Evolutionary conservation across 768 basidiomycete species (phyloP).

Genomic region (Hericium erinaceus): DNA sequence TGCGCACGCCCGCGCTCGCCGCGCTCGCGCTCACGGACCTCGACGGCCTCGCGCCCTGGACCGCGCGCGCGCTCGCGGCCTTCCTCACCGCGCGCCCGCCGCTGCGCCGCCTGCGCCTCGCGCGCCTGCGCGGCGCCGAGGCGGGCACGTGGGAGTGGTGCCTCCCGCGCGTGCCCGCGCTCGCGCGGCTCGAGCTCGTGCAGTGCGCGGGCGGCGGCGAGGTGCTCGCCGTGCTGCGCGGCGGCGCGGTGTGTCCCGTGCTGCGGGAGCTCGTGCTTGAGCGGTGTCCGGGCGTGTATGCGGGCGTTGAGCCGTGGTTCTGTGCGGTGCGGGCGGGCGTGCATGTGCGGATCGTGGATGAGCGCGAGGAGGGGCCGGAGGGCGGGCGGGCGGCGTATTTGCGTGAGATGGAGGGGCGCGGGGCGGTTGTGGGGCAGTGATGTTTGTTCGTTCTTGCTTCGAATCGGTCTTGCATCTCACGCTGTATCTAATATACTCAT

Average conservation of each 20-base stretch:
- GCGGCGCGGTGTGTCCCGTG: neutral
- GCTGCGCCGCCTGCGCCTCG: neutral
- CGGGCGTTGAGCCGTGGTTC: neutral
- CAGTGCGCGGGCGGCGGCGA: neutral
- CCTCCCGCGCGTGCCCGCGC: neutral
- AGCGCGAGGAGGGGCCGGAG: neutral
- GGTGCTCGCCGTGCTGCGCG: neutral
- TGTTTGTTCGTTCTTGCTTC: no score
- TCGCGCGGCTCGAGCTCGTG: neutral
- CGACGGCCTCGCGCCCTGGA: neutral
- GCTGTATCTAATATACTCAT: no score
- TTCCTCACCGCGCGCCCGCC: neutral
- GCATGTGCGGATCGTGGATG: neutral
- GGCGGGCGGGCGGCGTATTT: neutral
- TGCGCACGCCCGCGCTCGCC: neutral
- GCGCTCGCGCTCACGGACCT: neutral
- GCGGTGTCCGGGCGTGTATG: neutral
- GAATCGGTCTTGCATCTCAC: no score
- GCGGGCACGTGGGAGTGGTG: neutral
- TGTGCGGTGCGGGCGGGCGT: neutral
- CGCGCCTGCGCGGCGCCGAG: neutral
- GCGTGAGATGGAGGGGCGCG: no score
- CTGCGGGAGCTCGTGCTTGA: neutral
- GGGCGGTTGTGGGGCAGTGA: no score
- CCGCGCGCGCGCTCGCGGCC: neutral